Evolutionary conservation across 2,329 filamentous ascomycete genomes (phyloP).

Genomic region (Sphaceloma murrayae): DNA sequence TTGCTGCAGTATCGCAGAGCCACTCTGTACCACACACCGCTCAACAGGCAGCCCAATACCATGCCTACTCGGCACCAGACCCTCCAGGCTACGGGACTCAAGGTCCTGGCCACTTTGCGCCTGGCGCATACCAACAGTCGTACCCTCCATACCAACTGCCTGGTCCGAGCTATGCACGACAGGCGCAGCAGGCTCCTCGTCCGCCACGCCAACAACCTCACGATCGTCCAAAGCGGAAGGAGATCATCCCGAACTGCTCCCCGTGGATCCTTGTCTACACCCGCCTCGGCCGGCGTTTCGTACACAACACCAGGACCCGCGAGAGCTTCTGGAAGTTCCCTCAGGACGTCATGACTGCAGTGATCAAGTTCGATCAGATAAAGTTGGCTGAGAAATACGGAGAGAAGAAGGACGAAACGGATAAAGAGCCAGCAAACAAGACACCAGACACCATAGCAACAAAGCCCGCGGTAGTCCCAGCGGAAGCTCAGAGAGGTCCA

Average conservation of each 20-base stretch:
- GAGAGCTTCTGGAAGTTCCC: slow-evolving; percentile 95
- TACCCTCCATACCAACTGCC: too few relatives aligned
- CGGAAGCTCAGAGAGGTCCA: slow-evolving; percentile 21
- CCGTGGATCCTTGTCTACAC: slow-evolving; percentile 93
- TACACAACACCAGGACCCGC: slow-evolving; percentile 76
- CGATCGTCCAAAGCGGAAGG: slow-evolving; percentile 73
- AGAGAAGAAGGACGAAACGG: slow-evolving; percentile 27
- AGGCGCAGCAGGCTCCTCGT: slow-evolving; percentile 22
- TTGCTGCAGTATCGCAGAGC: too few relatives aligned
- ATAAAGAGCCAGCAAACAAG: slow-evolving; percentile 20
- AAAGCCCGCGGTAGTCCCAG: slow-evolving; percentile 1
- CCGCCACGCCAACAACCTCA: slow-evolving; percentile 56
- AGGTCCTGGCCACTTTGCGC: too few relatives aligned
- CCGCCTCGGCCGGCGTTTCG: slow-evolving; percentile 79
- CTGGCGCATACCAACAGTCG: too few relatives aligned
- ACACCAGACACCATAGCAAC: not conserved
- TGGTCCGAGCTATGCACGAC: not conserved
- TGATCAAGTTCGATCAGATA: slow-evolving; percentile 56
- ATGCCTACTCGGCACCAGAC: too few relatives aligned
- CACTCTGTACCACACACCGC: too few relatives aligned
- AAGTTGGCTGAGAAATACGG: slow-evolving; percentile 58
- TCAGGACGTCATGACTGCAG: slow-evolving; percentile 68
- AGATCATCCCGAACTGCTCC: slow-evolving; percentile 67
- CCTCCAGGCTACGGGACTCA: too few relatives aligned
- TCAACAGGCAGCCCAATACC: too few relatives aligned